Conservation (phyloP, 2,329 filamentous ascomycete genomes). For the Botrytis elliptica region DNA sequence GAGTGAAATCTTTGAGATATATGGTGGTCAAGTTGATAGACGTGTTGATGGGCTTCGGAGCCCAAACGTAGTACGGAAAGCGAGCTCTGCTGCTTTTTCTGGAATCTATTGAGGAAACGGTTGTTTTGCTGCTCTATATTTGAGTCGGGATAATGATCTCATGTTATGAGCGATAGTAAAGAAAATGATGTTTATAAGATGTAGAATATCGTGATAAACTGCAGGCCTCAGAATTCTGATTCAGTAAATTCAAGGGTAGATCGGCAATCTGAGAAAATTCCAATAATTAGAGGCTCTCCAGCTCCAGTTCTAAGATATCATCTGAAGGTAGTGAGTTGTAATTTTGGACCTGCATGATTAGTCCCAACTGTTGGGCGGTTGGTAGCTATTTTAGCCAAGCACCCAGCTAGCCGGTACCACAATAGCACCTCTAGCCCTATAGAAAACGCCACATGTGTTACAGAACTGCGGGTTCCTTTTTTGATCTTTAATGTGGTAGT, state of each 20-base stretch:
- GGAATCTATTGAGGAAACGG: background rate
- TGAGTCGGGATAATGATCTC: background rate
- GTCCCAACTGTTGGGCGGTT: background rate
- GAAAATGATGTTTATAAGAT: background rate
- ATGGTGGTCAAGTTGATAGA: background rate
- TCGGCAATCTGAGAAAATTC: background rate
- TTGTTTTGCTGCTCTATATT: background rate
- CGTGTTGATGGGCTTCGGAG: background rate
- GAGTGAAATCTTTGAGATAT: background rate
- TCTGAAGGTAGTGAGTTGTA: background rate
- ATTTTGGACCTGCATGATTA: background rate
- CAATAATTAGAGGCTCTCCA: background rate
- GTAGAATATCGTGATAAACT: background rate
- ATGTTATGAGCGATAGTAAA: background rate
- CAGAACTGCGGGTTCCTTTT: background rate
- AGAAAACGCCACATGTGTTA: background rate
- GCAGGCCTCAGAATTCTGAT: too few species aligned
- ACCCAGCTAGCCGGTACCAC: background rate
- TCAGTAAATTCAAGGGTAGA: background rate
- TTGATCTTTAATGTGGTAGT: background rate
- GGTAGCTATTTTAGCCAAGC: background rate
- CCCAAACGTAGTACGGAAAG: background rate
- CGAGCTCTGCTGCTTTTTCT: background rate
- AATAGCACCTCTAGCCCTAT: background rate
- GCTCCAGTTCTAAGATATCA: background rate